A percentile compares a stretch with the other conserved stretches of the same genome.
phyloP scores from a whole-genome alignment of 768 basidiomycete species.

The Mycena filopes region DNA sequence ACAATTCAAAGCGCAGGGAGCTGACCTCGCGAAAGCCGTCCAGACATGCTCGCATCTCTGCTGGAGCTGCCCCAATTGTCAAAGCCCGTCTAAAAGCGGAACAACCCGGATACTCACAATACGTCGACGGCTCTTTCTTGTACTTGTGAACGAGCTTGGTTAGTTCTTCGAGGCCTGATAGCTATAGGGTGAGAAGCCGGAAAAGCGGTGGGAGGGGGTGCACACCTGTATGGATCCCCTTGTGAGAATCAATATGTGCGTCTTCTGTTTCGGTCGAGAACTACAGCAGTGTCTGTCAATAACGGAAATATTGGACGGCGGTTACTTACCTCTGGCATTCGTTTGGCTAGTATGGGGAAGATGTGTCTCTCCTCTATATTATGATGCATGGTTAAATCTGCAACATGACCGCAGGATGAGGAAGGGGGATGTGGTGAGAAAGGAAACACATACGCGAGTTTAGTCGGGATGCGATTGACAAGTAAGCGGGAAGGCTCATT shows the following conservation, averaged over 20 bases:
- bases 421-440: not conserved
- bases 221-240: slow-evolving; percentile 59
- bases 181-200: not conserved
- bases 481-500: slow-evolving; percentile 53
- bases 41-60: slow-evolving; percentile 59
- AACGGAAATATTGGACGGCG: not conserved
- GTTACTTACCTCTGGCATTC: slow-evolving; percentile 48
- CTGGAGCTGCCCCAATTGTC: slow-evolving; percentile 41
- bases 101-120: slow-evolving; percentile 39
- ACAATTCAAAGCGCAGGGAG: too few relatives aligned
- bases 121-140: slow-evolving; percentile 53
- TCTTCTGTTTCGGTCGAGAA: slow-evolving; percentile 54
- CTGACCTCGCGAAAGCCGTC: slow-evolving; percentile 54
- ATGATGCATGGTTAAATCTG: slow-evolving; percentile 67
- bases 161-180: slow-evolving; percentile 53
- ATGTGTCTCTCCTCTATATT: slow-evolving; percentile 63
- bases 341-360: slow-evolving; percentile 61
- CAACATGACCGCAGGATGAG: not conserved
- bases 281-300: slow-evolving; percentile 22
- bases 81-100: not conserved
- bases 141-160: slow-evolving; percentile 52
- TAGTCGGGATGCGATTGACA: slow-evolving; percentile 51
- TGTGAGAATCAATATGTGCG: slow-evolving; percentile 60
- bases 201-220: not conserved
- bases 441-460: slow-evolving; percentile 48